phyloP scores from a whole-genome alignment of 805 yeast genomes.

The Jamesozyma spencerorum region DNA sequence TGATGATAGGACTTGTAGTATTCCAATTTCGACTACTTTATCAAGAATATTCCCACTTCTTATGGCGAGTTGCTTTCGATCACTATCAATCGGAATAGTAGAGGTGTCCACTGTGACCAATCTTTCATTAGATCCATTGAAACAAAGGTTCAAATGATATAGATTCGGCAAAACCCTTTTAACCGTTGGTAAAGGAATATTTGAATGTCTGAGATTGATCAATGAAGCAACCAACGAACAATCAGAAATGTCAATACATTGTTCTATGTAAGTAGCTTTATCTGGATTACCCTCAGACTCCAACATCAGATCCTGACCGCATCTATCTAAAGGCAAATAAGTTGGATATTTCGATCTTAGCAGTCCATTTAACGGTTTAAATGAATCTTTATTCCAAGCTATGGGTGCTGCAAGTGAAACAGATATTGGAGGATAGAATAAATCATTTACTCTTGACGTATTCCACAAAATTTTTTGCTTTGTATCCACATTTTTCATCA shows the following conservation, averaged over 20 bases:
- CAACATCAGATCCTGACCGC: neutral
- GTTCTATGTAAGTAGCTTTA: slow-evolving; percentile 11
- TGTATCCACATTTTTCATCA: slow-evolving; percentile 5
- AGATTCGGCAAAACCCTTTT: slow-evolving; percentile 11
- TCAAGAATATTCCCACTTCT: slow-evolving; percentile 10
- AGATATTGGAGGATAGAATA: slow-evolving; percentile 22
- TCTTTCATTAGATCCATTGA: slow-evolving; percentile 23
- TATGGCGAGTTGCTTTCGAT: slow-evolving; percentile 15
- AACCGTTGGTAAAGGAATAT: slow-evolving; percentile 8
- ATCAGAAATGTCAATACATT: slow-evolving; percentile 34
- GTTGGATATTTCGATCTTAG: slow-evolving; percentile 8
- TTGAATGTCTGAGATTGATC: slow-evolving; percentile 37
- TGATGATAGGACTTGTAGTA: slow-evolving; percentile 45
- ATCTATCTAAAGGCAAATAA: slow-evolving; percentile 1
- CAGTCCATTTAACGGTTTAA: neutral
- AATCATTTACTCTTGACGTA: slow-evolving; percentile 14
- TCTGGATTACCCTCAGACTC: neutral
- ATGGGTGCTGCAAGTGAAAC: slow-evolving; percentile 15
- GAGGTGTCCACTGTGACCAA: slow-evolving; percentile 18
- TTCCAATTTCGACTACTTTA: slow-evolving; percentile 63
- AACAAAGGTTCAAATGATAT: slow-evolving; percentile 16
- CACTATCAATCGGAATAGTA: slow-evolving; percentile 13
- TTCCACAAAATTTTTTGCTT: slow-evolving; percentile 18
- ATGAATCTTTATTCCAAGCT: slow-evolving; percentile 11
- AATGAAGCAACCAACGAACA: slow-evolving; percentile 72